Base-by-base conservation (phyloP, 192 early-diverging fungal species). In the Coemansia sp. region DNA sequence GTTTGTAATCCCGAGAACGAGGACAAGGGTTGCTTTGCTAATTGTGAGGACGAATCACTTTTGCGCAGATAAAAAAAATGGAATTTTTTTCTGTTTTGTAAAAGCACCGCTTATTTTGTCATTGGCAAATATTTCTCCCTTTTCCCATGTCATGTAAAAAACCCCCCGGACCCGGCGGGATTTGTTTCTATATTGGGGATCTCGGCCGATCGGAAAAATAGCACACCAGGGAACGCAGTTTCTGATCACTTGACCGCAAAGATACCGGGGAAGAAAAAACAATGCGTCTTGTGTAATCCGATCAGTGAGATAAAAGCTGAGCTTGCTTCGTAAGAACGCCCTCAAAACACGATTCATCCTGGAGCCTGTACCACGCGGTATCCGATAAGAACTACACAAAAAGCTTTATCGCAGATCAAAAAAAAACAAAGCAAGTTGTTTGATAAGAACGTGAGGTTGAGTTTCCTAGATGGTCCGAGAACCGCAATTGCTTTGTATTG, bases 371-470 rank as follows among this genome's bases (percentile, higher is more conserved):
- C 54, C 33, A 79, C 68, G 7, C 68, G 61, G 29, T 73, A 81
- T 7, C 79, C 79, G 12, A 76, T 64, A 16, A 72, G 70, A 5
- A 81, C 71, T 64, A 64, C 33, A 54, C 3, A 32, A 18, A 38
- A 1, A 38, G 36, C 11, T 1, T 38, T 10, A 38, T 6, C 5
- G 36, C 36, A 38, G 11, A 51, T 6, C 5, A 5, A 50, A 51
- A 16, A 16, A 51, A 12, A 38, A 38, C 5, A 6, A 6, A 38
- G 5, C 36, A 38, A 38, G 36, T 38, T 38, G 11, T 10, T 38
- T 38, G 36, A 38, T 38, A 38, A 38, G 36, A 38, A 25, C 22
- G 1, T 25, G 22, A 25, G 22, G 22, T 25, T 25, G 22, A 1
- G 22, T 25, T 25, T 38, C 5, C 5, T 10, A 38, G 36, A 1